phyloP scores from a whole-genome alignment of 805 yeast species.

The Maudiozyma saulgeensis region DNA sequence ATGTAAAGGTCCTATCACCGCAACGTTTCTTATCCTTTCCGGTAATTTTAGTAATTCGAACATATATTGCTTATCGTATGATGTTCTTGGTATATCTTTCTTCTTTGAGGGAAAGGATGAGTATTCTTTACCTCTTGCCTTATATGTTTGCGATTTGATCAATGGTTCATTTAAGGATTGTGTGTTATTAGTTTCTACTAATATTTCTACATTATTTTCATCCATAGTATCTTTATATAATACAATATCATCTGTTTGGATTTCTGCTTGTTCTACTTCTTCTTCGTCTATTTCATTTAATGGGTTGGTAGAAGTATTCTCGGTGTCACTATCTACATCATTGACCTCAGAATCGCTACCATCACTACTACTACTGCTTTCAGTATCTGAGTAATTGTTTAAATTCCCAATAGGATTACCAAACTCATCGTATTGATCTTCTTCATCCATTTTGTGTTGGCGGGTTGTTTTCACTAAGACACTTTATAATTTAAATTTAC shows the following conservation, averaged over 20 bases:
- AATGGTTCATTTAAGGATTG: conserved; percentile 55
- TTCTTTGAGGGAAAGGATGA: conserved; percentile 11
- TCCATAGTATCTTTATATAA: conserved; percentile 41
- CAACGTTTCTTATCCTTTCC: conserved; percentile 60
- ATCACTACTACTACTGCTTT: not conserved
- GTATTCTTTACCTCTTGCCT: conserved; percentile 24
- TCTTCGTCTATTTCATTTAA: not conserved
- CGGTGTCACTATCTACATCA: not conserved
- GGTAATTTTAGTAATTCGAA: conserved; percentile 42
- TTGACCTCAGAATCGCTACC: not conserved
- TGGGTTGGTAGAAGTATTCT: not conserved
- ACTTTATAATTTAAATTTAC: not conserved
- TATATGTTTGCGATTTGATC: conserved; percentile 41
- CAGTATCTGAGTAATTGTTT: conserved; percentile 3
- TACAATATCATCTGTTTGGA: conserved; percentile 1
- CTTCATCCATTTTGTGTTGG: conserved; percentile 41
- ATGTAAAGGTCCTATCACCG: conserved; percentile 70
- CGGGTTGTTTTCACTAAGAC: not conserved
- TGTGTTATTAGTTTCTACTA: conserved; percentile 44
- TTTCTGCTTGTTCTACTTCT: not conserved
- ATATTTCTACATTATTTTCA: conserved; percentile 52
- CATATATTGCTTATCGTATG: conserved; percentile 57
- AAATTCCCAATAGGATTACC: conserved; percentile 18
- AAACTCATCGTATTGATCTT: conserved; percentile 67
- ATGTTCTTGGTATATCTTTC: conserved; percentile 43